Conservation (phyloP, 345 rosid species). For the Aquilaria yunnanensis region DNA sequence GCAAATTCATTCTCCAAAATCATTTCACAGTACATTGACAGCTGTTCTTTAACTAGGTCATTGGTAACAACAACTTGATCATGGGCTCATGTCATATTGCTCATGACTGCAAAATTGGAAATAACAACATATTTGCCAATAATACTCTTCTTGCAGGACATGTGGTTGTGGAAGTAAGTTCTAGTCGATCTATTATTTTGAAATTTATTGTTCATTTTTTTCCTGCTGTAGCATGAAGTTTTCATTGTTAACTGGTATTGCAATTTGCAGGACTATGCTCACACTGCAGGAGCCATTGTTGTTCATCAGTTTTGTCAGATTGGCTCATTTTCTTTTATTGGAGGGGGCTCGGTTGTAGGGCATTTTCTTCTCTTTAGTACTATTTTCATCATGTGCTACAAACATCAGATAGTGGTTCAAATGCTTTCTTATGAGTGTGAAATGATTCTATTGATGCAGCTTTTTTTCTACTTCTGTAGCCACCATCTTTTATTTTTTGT, state of each 20-base stretch:
- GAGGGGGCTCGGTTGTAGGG: conserved; percentile 93
- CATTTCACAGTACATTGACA: conserved; percentile 3
- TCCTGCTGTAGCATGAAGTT: not conserved
- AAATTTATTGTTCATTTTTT: not conserved
- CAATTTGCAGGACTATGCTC: conserved; percentile 57
- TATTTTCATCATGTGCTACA: too few species aligned
- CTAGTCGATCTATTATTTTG: not conserved
- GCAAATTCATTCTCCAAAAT: not conserved
- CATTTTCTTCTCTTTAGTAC: conserved; percentile 5
- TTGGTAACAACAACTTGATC: conserved; percentile 82
- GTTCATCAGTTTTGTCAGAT: conserved; percentile 88
- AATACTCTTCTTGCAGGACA: conserved; percentile 91
- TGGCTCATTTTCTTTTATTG: conserved; percentile 76
- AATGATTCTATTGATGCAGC: too few species aligned
- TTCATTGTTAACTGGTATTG: conserved; percentile 1
- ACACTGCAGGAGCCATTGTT: conserved; percentile 77
- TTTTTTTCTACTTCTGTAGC: too few species aligned
- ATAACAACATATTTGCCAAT: conserved; percentile 81
- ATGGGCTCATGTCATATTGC: conserved; percentile 99
- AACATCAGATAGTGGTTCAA: too few species aligned
- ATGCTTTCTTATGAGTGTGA: too few species aligned
- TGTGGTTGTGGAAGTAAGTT: conserved; percentile 77
- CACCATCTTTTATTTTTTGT: not conserved
- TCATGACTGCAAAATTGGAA: conserved; percentile 89
- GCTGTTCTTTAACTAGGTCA: conserved; percentile 39